Percentiles rank a stretch among this genome's conserved stretches.
Conservation (phyloP, 176 grass and related monocot genomes). For the Aegilops umbellulata region DNA sequence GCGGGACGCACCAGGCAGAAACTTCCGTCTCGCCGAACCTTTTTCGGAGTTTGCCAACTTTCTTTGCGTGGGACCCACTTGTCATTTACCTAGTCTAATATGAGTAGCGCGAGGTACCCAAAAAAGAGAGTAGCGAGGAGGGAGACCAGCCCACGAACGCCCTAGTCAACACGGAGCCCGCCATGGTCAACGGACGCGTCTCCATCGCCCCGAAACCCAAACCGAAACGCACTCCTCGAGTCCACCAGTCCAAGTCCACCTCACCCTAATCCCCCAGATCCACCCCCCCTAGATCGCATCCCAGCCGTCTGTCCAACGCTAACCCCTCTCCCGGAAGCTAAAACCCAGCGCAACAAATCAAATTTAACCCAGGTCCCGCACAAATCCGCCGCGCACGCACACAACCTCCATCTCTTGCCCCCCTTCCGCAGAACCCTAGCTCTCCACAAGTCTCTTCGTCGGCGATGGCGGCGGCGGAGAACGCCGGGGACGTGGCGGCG, state of each 20-base stretch:
- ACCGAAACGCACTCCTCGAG: background rate
- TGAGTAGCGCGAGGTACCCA: no score
- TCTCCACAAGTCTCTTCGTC: background rate
- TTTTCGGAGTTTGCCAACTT: no score
- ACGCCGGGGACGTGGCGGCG: background rate
- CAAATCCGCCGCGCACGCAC: constrained; percentile 34
- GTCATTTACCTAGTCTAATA: no score
- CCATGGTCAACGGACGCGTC: constrained; percentile 35
- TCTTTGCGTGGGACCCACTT: no score
- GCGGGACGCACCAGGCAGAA: no score
- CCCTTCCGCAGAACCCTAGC: constrained; percentile 38
- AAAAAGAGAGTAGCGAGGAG: no score
- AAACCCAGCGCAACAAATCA: background rate
- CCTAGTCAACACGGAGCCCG: background rate
- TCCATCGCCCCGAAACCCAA: background rate
- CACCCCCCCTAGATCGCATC: background rate
- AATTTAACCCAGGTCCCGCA: constrained; percentile 29
- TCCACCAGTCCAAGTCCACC: constrained; percentile 9
- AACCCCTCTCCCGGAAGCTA: constrained; percentile 24
- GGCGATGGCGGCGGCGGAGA: constrained; percentile 26
- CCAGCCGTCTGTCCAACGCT: constrained; percentile 10
- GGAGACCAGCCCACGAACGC: background rate
- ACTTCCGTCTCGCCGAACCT: no score
- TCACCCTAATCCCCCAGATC: constrained; percentile 10
- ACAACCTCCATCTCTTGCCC: background rate